Evolutionary conservation across 1,139 yeast genomes (phyloP).

Genomic region (Pichia sp.): DNA sequence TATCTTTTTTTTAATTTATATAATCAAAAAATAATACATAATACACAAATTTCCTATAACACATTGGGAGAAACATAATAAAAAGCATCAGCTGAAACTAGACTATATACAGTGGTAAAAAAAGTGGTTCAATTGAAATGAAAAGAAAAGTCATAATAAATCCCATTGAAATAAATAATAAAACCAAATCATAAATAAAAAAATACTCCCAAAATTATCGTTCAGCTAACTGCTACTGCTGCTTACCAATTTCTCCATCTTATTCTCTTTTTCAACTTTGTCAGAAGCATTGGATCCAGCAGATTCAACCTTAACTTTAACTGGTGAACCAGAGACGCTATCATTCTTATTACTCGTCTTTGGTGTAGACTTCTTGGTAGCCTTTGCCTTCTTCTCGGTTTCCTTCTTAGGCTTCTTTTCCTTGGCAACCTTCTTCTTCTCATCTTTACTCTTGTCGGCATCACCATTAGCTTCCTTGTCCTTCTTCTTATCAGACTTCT

Average conservation of each 20-base stretch:
- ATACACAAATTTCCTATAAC: slow-evolving; percentile 13
- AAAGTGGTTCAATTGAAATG: neutral
- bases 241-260: slow-evolving; percentile 8
- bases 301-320: slow-evolving; percentile 11
- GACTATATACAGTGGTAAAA: neutral
- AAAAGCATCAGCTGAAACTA: neutral
- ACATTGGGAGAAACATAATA: slow-evolving; percentile 5
- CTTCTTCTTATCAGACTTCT: neutral
- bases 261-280: slow-evolving; percentile 13
- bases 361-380: slow-evolving; percentile 7
- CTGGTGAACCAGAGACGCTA: slow-evolving; percentile 9
- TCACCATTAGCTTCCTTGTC: neutral
- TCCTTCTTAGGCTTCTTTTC: slow-evolving; percentile 16
- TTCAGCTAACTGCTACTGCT: neutral
- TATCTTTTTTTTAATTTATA: neutral
- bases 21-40: slow-evolving; percentile 6
- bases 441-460: neutral
- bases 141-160: neutral
- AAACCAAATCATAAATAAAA: neutral
- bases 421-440: neutral
- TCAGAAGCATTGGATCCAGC: slow-evolving; percentile 3
- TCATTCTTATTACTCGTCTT: slow-evolving; percentile 10
- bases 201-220: neutral
- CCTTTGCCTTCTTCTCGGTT: slow-evolving; percentile 8
- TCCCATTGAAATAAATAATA: no score